Evolutionary conservation across 495 filamentous ascomycete species (phyloP).

Genomic region (Filosporella fistucella): DNA sequence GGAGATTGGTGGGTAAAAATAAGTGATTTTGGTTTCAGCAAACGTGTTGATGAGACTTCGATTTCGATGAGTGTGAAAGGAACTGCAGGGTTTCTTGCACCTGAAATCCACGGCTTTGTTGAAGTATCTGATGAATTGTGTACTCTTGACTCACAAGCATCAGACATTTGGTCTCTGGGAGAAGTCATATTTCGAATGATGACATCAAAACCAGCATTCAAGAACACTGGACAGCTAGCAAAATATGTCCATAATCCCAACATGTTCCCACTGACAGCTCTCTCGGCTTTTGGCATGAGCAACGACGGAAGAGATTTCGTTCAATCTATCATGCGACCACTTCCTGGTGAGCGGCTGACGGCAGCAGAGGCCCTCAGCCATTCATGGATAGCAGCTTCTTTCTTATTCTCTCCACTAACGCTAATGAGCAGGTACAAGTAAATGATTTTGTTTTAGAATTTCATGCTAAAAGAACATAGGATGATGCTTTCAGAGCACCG

Average conservation of each 20-base stretch:
- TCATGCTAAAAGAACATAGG: too few relatives aligned
- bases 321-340: background rate
- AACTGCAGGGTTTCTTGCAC: too few relatives aligned
- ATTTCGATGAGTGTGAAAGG: too few relatives aligned
- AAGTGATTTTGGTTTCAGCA: slow-evolving; percentile 8
- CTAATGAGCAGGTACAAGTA: too few relatives aligned
- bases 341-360: background rate
- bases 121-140: too few relatives aligned
- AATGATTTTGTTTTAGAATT: too few relatives aligned
- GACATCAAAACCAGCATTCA: background rate
- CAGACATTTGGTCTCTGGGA: background rate
- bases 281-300: background rate
- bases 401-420: too few relatives aligned
- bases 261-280: background rate
- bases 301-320: background rate
- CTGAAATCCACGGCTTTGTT: too few relatives aligned
- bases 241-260: background rate
- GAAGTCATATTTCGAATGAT: background rate
- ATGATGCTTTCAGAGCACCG: too few relatives aligned
- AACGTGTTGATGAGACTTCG: too few relatives aligned
- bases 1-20: slow-evolving; percentile 11
- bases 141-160: background rate
- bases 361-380: background rate
- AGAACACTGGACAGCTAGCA: background rate
- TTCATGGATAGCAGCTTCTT: too few relatives aligned